Evolutionary conservation across 2,329 filamentous ascomycete genomes (phyloP).

Genomic region (Fusarium mundagurra): DNA sequence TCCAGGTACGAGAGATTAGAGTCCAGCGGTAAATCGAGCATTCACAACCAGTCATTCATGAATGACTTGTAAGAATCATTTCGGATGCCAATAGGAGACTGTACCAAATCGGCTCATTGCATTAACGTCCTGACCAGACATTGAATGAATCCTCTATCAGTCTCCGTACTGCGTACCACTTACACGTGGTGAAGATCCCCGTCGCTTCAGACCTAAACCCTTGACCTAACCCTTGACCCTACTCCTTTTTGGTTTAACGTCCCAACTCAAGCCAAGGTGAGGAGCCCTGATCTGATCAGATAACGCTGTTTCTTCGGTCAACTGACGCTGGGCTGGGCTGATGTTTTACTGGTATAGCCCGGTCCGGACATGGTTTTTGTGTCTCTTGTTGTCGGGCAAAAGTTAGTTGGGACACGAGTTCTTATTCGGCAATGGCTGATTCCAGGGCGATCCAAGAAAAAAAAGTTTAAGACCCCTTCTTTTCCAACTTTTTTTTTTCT

Average conservation of each 20-base stretch:
- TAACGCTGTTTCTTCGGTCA: constrained; percentile 23
- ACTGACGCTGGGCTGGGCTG: constrained; percentile 7
- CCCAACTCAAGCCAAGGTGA: constrained; percentile 21
- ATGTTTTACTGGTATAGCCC: constrained; percentile 11
- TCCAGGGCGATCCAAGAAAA: background rate
- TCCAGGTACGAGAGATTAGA: constrained; percentile 3
- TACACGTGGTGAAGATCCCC: constrained; percentile 32
- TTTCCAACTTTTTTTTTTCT: constrained; percentile 29
- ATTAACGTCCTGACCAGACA: background rate
- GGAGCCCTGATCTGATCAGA: constrained; percentile 33
- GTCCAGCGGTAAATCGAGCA: background rate
- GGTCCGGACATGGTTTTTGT: constrained; percentile 1
- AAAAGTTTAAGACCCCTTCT: constrained; percentile 28
- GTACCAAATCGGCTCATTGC: background rate
- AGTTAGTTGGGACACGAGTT: constrained; percentile 6
- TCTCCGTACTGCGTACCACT: constrained; percentile 3
- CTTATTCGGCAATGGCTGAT: constrained; percentile 35
- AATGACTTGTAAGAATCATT: background rate
- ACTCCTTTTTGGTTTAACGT: constrained; percentile 16
- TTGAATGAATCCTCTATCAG: background rate
- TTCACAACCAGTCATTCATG: constrained; percentile 3
- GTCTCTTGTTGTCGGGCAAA: constrained; percentile 13
- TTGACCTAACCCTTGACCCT: constrained; percentile 34
- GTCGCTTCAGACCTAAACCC: constrained; percentile 20
- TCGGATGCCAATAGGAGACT: background rate